Evolutionary conservation across 1,139 yeast genomes (phyloP), one percentile per base, ranked within the genome.

Genomic region (Kodamaea fungicola): DNA sequence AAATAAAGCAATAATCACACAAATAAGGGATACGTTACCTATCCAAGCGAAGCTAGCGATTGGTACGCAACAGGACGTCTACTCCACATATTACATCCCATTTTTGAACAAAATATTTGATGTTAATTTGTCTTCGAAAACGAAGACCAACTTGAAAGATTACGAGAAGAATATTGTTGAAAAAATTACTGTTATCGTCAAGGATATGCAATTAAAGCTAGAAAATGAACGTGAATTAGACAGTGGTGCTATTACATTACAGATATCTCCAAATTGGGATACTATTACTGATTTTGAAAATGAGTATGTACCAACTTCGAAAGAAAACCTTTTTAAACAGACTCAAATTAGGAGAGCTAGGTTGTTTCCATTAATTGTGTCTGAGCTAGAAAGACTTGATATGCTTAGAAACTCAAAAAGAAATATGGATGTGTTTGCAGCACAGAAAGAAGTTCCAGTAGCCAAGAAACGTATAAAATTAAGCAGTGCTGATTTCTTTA

Each of bases 21-120:
- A 50, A 9, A 41, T 67, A 2, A 42, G 50, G 5, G 57, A 61
- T 3, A 54, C 49, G 12, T 39, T 67, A 1, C 75, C 76, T 0
- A 28, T 61, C 1, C 34, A 44, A 3, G 41, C 59, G 9, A 58
- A 55, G 31, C 33, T 61, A 13, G 48, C 66, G 6, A 37, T 64
- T 8, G 71, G 71, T 2, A 57, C 59, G 5, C 59, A 57, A 28
- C 64, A 45, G 48, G 74, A 47, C 6, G 45, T 52, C 7, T 54
- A 59, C 30, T 54, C 64, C 6, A 45, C 58, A 9, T 56, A 57
- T 31, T 52, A 67, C 10, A 44, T 82, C 12, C 84, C 85, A 2
- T 64, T 64, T 37, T 37, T 80, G 29, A 67, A 71, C 39, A 49
- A 54, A 16, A 65, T 80, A 32, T 39, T 81, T 5, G 59, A 71